Evolutionary conservation across 2,329 filamentous ascomycete genomes (phyloP).

Genomic region (Reticulascus tulasneorum): DNA sequence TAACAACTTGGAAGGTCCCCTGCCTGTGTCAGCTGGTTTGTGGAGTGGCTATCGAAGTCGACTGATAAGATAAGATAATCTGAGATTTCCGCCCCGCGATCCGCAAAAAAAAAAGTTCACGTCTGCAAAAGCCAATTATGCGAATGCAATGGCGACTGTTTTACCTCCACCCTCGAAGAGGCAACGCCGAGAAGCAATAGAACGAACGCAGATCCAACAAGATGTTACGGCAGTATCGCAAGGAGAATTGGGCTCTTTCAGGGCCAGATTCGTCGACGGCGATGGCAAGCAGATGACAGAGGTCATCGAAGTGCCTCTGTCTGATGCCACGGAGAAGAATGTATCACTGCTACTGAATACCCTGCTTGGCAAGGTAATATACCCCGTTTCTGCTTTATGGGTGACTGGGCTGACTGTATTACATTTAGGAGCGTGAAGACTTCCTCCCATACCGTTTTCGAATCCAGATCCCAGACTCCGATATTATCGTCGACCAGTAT

Average conservation of each 20-base stretch:
- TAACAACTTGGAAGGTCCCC: no score
- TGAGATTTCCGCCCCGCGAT: constrained; percentile 15
- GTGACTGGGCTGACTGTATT: not conserved
- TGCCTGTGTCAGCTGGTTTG: no score
- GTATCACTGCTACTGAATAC: constrained; percentile 84
- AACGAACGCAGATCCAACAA: constrained; percentile 70
- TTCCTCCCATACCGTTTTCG: constrained; percentile 60
- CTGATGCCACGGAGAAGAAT: constrained; percentile 84
- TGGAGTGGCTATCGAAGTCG: no score
- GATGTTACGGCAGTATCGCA: constrained; percentile 67
- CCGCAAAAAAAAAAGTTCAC: not conserved
- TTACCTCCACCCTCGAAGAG: constrained; percentile 84
- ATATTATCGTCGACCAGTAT: constrained; percentile 52
- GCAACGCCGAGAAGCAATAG: constrained; percentile 71
- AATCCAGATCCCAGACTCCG: constrained; percentile 52
- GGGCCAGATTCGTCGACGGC: constrained; percentile 84
- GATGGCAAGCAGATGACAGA: constrained; percentile 68
- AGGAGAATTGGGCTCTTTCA: constrained; percentile 69
- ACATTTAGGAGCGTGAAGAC: constrained; percentile 52
- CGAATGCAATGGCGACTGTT: constrained; percentile 68
- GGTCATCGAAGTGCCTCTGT: constrained; percentile 70
- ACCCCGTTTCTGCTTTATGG: not conserved
- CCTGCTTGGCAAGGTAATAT: constrained; percentile 65
- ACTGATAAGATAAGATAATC: no score
- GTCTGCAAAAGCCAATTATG: not conserved